Percentiles rank a stretch among this genome's conserved stretches.
Evolutionary conservation across 2,329 filamentous ascomycete species (phyloP).

Genomic region (Aphanoascus verrucosus): DNA sequence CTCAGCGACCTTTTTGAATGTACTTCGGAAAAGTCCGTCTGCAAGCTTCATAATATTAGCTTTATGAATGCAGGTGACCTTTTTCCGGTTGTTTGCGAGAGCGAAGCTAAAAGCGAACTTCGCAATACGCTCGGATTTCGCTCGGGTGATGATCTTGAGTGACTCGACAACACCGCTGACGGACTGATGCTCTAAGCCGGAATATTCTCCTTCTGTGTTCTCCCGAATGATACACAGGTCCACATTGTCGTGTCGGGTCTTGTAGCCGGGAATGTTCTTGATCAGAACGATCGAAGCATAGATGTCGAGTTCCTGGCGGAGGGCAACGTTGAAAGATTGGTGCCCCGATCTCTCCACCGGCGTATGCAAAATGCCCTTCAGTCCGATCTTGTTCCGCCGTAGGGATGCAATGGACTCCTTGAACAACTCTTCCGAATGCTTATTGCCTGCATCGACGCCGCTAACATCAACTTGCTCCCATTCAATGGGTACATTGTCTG

Average conservation of each 20-base stretch:
- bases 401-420: slow-evolving; percentile 89
- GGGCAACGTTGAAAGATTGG: slow-evolving; percentile 98
- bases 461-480: slow-evolving; percentile 98
- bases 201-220: slow-evolving; percentile 99
- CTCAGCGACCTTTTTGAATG: slow-evolving; percentile 85
- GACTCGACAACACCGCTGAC: slow-evolving; percentile 95
- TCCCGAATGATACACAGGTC: slow-evolving; percentile 99
- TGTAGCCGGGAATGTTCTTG: slow-evolving; percentile 99
- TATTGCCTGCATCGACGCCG: slow-evolving; percentile 72
- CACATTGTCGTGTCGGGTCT: slow-evolving; percentile 93
- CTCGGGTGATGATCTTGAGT: slow-evolving; percentile 98
- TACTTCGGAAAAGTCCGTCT: slow-evolving; percentile 96
- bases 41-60: slow-evolving; percentile 99
- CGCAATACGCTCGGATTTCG: slow-evolving; percentile 97
- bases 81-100: slow-evolving; percentile 96
- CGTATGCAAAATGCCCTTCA: slow-evolving; percentile 98
- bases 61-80: slow-evolving; percentile 99
- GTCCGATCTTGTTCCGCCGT: slow-evolving; percentile 94
- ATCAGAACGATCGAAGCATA: slow-evolving; percentile 96
- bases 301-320: slow-evolving; percentile 98
- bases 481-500: slow-evolving; percentile 95
- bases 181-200: slow-evolving; percentile 95
- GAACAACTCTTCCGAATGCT: slow-evolving; percentile 90
- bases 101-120: slow-evolving; percentile 98
- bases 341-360: slow-evolving; percentile 93